These are phyloP conservation scores for Talaromyces sp. DNA, from an alignment of 2,329 filamentous ascomycete species.

Conservation along the genomic window DNA sequence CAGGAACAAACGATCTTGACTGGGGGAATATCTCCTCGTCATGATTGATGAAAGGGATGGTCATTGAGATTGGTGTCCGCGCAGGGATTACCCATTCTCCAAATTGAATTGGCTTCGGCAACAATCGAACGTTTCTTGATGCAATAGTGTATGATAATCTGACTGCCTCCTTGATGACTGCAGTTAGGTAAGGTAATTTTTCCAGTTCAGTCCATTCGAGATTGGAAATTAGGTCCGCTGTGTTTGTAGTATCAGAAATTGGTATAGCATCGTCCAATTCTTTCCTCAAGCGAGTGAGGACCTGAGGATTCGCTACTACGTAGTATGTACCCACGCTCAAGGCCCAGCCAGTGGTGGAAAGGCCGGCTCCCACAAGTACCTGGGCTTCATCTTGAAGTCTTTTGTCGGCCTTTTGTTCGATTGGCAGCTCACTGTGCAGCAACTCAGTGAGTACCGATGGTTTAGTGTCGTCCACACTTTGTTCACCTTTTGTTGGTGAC, in stretches of 20 bases:
- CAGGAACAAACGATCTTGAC: slow-evolving; percentile 19
- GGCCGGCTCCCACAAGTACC: slow-evolving; percentile 17
- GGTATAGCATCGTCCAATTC: slow-evolving; percentile 19
- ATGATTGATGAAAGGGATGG: slow-evolving; percentile 15
- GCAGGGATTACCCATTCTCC: slow-evolving; percentile 12
- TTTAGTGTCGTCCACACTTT: not conserved
- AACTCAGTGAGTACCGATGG: not conserved
- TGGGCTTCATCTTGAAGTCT: slow-evolving; percentile 5
- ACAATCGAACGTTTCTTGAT: not conserved
- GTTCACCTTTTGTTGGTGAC: not conserved
- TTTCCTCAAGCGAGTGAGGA: slow-evolving; percentile 13
- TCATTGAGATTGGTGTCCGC: slow-evolving; percentile 12
- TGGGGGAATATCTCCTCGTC: slow-evolving; percentile 24
- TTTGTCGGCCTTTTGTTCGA: not conserved
- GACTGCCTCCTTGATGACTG: slow-evolving; percentile 9
- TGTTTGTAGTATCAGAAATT: slow-evolving; percentile 4
- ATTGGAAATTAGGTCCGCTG: not conserved
- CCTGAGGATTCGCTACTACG: slow-evolving; percentile 17
- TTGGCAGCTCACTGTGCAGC: not conserved
- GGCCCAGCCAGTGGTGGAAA: slow-evolving; percentile 20
- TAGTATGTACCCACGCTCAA: slow-evolving; percentile 22
- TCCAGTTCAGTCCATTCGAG: slow-evolving; percentile 16
- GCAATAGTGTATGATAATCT: slow-evolving; percentile 1
- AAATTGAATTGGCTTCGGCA: slow-evolving; percentile 1
- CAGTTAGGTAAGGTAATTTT: slow-evolving; percentile 22